These are phyloP conservation scores for Leccinum obscurum DNA, from an alignment of 768 basidiomycete genomes.

Conservation along the genomic window DNA sequence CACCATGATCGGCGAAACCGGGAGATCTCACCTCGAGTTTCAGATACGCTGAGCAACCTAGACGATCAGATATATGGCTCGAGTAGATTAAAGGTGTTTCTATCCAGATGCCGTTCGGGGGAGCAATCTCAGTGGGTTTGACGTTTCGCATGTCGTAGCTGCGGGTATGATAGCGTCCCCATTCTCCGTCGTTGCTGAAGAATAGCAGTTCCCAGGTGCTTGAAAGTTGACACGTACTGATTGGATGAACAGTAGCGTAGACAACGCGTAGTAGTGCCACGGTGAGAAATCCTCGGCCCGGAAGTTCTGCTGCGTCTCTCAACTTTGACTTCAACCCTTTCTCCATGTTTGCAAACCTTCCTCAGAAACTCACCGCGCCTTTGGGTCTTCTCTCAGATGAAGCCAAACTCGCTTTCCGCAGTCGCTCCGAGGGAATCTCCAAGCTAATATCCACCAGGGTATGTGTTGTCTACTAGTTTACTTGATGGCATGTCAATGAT, in stretches of 20 bases:
- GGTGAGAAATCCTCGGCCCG: constrained; percentile 7
- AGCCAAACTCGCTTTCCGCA: constrained; percentile 86
- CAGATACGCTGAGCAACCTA: constrained; percentile 58
- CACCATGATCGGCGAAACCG: not conserved
- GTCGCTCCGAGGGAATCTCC: constrained; percentile 75
- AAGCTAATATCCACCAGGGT: constrained; percentile 76
- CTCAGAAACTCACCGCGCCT: constrained; percentile 70
- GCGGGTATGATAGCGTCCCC: not conserved
- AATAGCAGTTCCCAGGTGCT: not conserved
- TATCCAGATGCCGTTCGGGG: constrained; percentile 43
- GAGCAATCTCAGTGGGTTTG: not conserved
- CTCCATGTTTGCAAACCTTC: constrained; percentile 68
- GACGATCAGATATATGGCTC: constrained; percentile 50
- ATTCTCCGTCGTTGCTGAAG: not conserved
- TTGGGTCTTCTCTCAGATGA: constrained; percentile 83
- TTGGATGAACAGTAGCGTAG: too few species aligned
- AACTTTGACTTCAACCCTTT: not conserved
- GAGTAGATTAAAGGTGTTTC: constrained; percentile 70
- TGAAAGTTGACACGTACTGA: too few species aligned
- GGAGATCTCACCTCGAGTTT: constrained; percentile 62
- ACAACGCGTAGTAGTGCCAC: too few species aligned
- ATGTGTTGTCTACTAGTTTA: constrained; percentile 29
- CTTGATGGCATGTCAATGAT: constrained; percentile 4
- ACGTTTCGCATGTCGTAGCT: constrained; percentile 7
- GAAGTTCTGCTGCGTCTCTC: not conserved